Base-by-base conservation (phyloP, 2,329 filamentous ascomycete species). In the Lachnellula arida region DNA sequence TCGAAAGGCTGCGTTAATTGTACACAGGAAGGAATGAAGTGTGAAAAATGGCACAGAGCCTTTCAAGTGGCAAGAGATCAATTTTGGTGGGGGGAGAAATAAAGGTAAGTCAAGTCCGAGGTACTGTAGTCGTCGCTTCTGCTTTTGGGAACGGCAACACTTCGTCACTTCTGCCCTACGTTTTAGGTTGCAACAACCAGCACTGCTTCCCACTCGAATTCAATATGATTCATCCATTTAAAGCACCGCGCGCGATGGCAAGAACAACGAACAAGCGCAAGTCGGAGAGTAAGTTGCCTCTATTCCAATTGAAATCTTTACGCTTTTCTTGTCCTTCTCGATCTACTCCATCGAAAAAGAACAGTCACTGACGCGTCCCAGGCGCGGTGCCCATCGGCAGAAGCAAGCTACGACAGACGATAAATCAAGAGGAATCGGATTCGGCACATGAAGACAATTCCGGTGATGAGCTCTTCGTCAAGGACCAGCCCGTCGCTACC, bases 261-360 rank as follows among this genome's bases (percentile, higher is more conserved):
- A 43, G 17, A 44, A 9, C 52, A 34, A 39, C 54, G 4, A 34
- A 28, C 15, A 60, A 62, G 46, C 57, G 51, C 46, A 66, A 65
- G 23, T 63, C 58, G 7, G 61, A 67, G 48, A 56, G 65, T 65
- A 47, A 53, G 58, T 50, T 8, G 11, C 17, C 9, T 11, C 34
- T 15, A 23, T 6, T 4, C 12, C 40, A 9, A 43, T 39, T 7
- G 23, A 50, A 28, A 14, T n/a, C 19, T 34, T 17, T 46, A 8
- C n/a, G 43, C 14, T 11, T 22, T n/a, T 12, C 14, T 34, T 5
- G 49, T 19, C 6, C 9, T 14, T 51, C 9, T 22, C 7, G 22
- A 14, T 28, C 49, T 11, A 51, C 17, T 34, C 15, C 5, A 28
- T 43, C 22, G 12, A 12, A 32, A 32, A 12, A 11, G 37, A 40